Conservation (phyloP, 2,329 filamentous ascomycete genomes). For the Apiospora pterosperma region DNA sequence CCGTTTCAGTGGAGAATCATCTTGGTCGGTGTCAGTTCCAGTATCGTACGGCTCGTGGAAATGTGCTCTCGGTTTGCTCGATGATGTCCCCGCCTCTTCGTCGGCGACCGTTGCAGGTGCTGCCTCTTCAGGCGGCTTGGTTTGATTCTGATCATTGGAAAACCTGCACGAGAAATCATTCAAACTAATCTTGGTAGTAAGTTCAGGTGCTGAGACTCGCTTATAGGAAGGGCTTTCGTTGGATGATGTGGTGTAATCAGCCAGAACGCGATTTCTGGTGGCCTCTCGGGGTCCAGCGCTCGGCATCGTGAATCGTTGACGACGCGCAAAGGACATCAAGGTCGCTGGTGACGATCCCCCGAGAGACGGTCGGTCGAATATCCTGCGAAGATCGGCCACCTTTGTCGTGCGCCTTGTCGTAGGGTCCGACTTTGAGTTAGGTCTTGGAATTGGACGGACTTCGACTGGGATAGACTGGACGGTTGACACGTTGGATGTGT, state of each 20-base stretch:
- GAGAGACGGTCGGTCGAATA: conserved; percentile 23
- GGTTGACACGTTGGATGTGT: not conserved
- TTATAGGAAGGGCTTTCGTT: conserved; percentile 3
- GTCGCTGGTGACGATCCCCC: conserved; percentile 10
- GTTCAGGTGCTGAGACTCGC: conserved; percentile 18
- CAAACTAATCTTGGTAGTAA: conserved; percentile 25
- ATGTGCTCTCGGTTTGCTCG: not conserved
- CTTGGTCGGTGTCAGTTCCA: not conserved
- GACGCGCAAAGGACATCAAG: not conserved
- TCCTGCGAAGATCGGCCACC: conserved; percentile 25
- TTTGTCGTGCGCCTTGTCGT: conserved; percentile 8
- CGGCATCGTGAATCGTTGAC: not conserved
- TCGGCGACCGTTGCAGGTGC: not conserved
- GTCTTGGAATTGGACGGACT: not conserved
- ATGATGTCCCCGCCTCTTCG: not conserved
- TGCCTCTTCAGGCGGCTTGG: not conserved
- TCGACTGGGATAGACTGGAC: not conserved
- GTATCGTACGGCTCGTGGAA: not conserved
- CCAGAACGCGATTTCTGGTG: not conserved
- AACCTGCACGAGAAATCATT: conserved; percentile 23
- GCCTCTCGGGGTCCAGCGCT: not conserved
- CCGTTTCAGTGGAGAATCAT: conserved; percentile 23
- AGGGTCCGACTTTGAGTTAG: not conserved
- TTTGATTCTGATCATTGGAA: not conserved
- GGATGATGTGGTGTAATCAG: not conserved